A percentile compares a stretch with the other conserved stretches of the same genome.
Evolutionary conservation across 2,329 filamentous ascomycete genomes (phyloP).

Genomic region (Pseudomassariella vexata): DNA sequence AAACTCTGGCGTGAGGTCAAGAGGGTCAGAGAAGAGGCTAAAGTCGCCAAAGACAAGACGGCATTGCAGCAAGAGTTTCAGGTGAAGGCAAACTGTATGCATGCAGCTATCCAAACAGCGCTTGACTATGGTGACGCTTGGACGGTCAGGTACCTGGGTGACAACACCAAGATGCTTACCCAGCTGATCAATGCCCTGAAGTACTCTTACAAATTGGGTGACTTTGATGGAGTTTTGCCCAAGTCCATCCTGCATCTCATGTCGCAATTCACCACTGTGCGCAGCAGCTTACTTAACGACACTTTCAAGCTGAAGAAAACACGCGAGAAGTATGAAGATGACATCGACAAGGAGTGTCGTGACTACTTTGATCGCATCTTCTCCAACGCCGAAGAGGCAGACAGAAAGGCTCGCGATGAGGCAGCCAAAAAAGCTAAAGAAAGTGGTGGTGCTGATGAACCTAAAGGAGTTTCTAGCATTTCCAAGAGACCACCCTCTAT

Average conservation of each 20-base stretch:
- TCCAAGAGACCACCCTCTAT: conserved; percentile 4
- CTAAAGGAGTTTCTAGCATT: not conserved
- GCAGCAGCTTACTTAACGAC: conserved; percentile 51
- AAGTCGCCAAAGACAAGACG: conserved; percentile 32
- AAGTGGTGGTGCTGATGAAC: not conserved
- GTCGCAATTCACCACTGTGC: conserved; percentile 55
- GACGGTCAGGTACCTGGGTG: conserved; percentile 52
- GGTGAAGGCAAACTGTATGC: conserved; percentile 43
- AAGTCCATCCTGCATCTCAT: conserved; percentile 55
- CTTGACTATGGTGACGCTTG: conserved; percentile 48
- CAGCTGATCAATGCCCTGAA: conserved; percentile 49
- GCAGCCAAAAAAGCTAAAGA: conserved; percentile 3
- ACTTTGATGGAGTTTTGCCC: conserved; percentile 48
- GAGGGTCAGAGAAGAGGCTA: conserved; percentile 35
- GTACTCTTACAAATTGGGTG: conserved; percentile 44
- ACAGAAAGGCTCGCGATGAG: conserved; percentile 15
- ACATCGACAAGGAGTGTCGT: conserved; percentile 49
- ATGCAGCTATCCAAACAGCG: conserved; percentile 46
- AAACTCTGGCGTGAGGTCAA: conserved; percentile 42
- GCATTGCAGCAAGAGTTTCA: conserved; percentile 20
- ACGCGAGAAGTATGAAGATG: conserved; percentile 60
- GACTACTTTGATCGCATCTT: conserved; percentile 36
- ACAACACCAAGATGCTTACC: conserved; percentile 50
- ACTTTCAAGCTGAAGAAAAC: conserved; percentile 63
- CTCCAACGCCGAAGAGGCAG: conserved; percentile 19